Evolutionary conservation across 495 filamentous ascomycete genomes (phyloP), one percentile per base, ranked within the genome.

Genomic region (Talaromyces borbonicus): DNA sequence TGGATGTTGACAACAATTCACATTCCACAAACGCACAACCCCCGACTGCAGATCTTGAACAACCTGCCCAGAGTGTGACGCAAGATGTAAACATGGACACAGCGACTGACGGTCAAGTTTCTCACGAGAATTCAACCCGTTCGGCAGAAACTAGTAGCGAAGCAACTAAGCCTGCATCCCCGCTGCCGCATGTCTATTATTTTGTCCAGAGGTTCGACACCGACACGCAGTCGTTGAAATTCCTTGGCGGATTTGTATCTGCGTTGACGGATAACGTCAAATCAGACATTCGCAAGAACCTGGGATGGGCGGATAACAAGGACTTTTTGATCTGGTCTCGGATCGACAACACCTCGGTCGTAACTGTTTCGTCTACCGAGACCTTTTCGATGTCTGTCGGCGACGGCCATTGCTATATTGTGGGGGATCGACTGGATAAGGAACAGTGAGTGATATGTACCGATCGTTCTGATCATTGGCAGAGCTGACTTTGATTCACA

Each of bases 191-290:
- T 39, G 57, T 65, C 4, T 75, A 73, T 41, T 71, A 72, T 48
- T 73, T 73, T 47, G 66, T 72, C 39, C 72, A 73, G 55, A 47
- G 68, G 19, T 78, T 79, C 39, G 74, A 75, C 46, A 57, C 57
- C 24, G 67, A 75, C 16, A 59, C 55, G n/a, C 72, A 68, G 49
- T 56, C 53, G 1, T 55, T 71, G 2, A 58, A 56, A 16, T 78
- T 75, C 1, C 74, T 83, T 16, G 86, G 66, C 16, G 66, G 63
- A 6, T 68, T 69, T 52, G 62, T 74, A 37, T 73, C 63, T 6
- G 62, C 64, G 32, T 54, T 60, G 8, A 65, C 65, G 14, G 61
- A 65, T 9, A 73, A 65, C 31, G 69, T 76, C 51, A 71, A 67
- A 43, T 45, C 61, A 6, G 66, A 63, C 0, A 51, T 73, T 16